Evolutionary conservation across 78 protist genomes (phyloP).

Genomic region (Trichosphaerium sp.): DNA sequence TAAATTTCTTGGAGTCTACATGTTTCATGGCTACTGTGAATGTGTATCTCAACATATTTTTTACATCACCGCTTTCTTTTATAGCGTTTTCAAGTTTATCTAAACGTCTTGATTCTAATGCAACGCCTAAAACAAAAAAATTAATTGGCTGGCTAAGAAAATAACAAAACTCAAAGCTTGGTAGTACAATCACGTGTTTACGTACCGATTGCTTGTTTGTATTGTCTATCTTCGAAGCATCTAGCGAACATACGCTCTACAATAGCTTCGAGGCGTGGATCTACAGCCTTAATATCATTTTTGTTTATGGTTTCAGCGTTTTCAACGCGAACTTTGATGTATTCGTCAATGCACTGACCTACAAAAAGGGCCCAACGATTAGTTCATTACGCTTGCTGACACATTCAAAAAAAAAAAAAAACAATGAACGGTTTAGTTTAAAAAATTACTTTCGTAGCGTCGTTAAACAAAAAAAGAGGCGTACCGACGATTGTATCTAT

Average conservation of each 20-base stretch:
- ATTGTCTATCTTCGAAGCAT: constrained; percentile 49
- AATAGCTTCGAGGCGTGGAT: constrained; percentile 52
- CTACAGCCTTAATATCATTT: constrained; percentile 24
- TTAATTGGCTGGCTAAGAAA: too few species aligned
- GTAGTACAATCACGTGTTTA: too few species aligned
- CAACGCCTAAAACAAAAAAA: constrained; percentile 91
- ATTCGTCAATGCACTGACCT: constrained; percentile 67
- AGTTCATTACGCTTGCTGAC: too few species aligned
- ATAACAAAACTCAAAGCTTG: too few species aligned
- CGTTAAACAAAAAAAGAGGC: not conserved
- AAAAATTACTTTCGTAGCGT: not conserved
- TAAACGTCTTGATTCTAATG: constrained; percentile 81
- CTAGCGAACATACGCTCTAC: constrained; percentile 71
- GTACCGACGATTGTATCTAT: constrained; percentile 53
- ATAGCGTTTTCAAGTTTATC: constrained; percentile 77
- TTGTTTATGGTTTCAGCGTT: not conserved
- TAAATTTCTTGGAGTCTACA: constrained; percentile 25
- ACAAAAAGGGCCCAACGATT: not conserved
- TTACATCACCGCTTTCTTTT: constrained; percentile 10
- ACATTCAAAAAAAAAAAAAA: not conserved
- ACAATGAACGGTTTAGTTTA: not conserved
- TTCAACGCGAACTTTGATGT: constrained; percentile 38
- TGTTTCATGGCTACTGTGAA: constrained; percentile 12
- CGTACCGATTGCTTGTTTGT: constrained; percentile 67
- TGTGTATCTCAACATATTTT: constrained; percentile 39